Conservation (phyloP, 768 basidiomycete species). For the Phlebiopsis gigantea region DNA sequence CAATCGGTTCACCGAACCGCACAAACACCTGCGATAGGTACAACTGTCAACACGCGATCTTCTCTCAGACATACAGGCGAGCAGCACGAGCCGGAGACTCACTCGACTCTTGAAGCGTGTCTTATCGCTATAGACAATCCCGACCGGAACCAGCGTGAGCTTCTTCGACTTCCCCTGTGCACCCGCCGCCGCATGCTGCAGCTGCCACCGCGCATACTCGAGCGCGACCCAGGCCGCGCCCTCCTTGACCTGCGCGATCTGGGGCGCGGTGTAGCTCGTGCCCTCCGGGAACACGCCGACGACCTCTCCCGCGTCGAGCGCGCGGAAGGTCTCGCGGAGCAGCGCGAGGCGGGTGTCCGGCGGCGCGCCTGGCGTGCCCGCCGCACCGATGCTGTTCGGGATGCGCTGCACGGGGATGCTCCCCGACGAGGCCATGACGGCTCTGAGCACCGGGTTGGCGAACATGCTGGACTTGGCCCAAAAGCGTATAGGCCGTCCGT, state of each 20-base stretch:
- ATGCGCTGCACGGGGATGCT: constrained; percentile 96
- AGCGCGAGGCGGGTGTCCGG: constrained; percentile 74
- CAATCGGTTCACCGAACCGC: constrained; percentile 63
- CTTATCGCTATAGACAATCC: constrained; percentile 94
- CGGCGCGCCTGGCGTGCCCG: not conserved
- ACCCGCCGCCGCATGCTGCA: constrained; percentile 38
- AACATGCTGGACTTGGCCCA: constrained; percentile 94
- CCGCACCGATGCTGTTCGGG: constrained; percentile 13
- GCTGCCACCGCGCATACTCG: constrained; percentile 81
- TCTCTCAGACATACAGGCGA: not conserved
- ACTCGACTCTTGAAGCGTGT: constrained; percentile 88
- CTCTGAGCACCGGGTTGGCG: constrained; percentile 65
- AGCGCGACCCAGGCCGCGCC: constrained; percentile 92
- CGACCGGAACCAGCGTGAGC: constrained; percentile 66
- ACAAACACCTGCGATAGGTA: constrained; percentile 46
- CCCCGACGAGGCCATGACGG: constrained; percentile 79
- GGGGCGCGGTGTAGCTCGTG: constrained; percentile 88
- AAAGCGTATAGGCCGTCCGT: constrained; percentile 75
- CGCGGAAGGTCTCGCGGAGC: constrained; percentile 86
- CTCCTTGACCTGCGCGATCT: constrained; percentile 87
- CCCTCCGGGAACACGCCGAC: constrained; percentile 95
- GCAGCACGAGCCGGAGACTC: constrained; percentile 26
- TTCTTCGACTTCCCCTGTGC: constrained; percentile 32
- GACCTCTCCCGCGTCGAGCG: constrained; percentile 67
- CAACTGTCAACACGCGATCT: not conserved